A percentile compares a stretch with the other conserved stretches of the same genome.
Evolutionary conservation across 2,329 filamentous ascomycete species (phyloP).

Genomic region (Thielaviopsis musarum): DNA sequence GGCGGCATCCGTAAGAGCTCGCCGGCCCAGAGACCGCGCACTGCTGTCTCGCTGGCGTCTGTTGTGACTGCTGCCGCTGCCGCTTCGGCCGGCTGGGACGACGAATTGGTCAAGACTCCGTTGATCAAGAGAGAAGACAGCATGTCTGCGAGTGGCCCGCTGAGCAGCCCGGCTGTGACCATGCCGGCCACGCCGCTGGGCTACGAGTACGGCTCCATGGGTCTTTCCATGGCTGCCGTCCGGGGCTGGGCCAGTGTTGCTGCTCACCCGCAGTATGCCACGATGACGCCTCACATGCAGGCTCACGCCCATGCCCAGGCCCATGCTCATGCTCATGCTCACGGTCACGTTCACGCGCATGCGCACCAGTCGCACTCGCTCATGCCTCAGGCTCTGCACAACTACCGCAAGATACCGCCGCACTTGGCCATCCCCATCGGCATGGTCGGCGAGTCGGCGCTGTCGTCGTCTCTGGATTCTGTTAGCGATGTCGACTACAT

Average conservation of each 20-base stretch:
- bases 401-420: slow-evolving; percentile 26
- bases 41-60: not conserved
- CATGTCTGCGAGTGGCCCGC: not conserved
- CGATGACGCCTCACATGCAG: not conserved
- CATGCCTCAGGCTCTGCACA: slow-evolving; percentile 11
- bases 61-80: not conserved
- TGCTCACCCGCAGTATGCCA: not conserved
- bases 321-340: slow-evolving; percentile 25
- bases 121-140: not conserved
- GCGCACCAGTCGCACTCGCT: slow-evolving; percentile 18
- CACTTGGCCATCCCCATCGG: slow-evolving; percentile 22
- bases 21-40: slow-evolving; percentile 24
- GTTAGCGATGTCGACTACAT: slow-evolving; percentile 46
- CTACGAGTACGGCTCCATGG: not conserved
- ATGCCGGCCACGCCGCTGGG: not conserved
- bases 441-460: slow-evolving; percentile 28
- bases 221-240: not conserved
- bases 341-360: not conserved
- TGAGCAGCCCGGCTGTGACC: not conserved
- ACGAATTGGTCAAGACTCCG: not conserved
- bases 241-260: not conserved
- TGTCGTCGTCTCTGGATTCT: slow-evolving; percentile 40
- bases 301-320: slow-evolving; percentile 22
- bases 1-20: slow-evolving; percentile 32
- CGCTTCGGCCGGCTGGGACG: not conserved